These are phyloP conservation scores for Carex pumila DNA, from an alignment of 176 grass and related monocot genomes.

Conservation along the genomic window DNA sequence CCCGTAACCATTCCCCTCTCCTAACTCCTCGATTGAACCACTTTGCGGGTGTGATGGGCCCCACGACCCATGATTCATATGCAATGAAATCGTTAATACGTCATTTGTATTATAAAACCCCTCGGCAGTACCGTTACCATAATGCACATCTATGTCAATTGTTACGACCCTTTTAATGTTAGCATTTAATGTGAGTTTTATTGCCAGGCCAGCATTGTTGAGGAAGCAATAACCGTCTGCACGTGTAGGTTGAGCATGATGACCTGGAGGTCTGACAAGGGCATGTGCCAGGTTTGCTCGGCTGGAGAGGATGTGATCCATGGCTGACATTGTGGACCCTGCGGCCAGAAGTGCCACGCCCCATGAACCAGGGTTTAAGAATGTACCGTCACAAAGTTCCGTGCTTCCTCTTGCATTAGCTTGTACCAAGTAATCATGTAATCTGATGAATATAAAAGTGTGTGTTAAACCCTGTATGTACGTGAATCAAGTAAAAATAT, in stretches of 20 bases:
- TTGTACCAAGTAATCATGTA: slow-evolving; percentile 79
- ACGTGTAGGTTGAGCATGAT: slow-evolving; percentile 62
- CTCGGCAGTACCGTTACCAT: slow-evolving; percentile 80
- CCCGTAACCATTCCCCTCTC: slow-evolving; percentile 65
- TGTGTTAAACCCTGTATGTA: neutral
- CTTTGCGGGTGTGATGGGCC: slow-evolving; percentile 62
- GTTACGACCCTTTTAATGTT: slow-evolving; percentile 42
- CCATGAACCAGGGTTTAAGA: slow-evolving; percentile 85
- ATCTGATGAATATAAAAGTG: slow-evolving; percentile 31
- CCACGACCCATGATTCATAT: slow-evolving; percentile 91
- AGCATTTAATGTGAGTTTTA: slow-evolving; percentile 60
- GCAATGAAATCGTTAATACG: slow-evolving; percentile 72
- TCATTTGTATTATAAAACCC: slow-evolving; percentile 55
- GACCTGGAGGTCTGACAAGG: slow-evolving; percentile 72
- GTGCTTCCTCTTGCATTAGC: slow-evolving; percentile 56
- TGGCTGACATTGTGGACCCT: slow-evolving; percentile 58
- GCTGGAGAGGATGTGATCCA: slow-evolving; percentile 66
- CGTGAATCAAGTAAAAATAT: neutral
- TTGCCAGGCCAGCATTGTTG: slow-evolving; percentile 74
- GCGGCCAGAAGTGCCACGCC: slow-evolving; percentile 69
- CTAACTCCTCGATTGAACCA: slow-evolving; percentile 57
- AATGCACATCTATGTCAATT: slow-evolving; percentile 83
- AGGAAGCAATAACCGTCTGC: slow-evolving; percentile 93
- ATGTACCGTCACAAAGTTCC: slow-evolving; percentile 56
- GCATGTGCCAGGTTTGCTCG: slow-evolving; percentile 56